These are phyloP conservation scores for Coniochaeta sp. DNA, from an alignment of 2,329 filamentous ascomycete species.

Conservation along the genomic window DNA sequence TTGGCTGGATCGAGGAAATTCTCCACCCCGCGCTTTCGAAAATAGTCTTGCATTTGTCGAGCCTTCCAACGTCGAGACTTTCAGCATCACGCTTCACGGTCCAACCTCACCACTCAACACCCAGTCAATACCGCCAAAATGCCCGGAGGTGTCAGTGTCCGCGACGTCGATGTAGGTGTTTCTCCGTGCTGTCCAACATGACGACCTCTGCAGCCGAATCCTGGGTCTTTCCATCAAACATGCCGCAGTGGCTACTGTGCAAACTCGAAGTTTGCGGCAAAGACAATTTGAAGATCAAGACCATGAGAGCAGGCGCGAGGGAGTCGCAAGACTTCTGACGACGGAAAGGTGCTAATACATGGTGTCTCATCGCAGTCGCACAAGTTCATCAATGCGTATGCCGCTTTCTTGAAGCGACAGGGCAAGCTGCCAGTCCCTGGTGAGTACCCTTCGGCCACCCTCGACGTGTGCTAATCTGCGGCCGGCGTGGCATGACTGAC, in stretches of 20 bases:
- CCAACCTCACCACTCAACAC: slow-evolving; percentile 8
- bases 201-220: slow-evolving; percentile 10
- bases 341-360: slow-evolving; percentile 66
- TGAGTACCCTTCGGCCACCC: slow-evolving; percentile 38
- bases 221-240: not conserved
- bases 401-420: slow-evolving; percentile 88
- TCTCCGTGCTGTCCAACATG: slow-evolving; percentile 19
- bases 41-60: not conserved
- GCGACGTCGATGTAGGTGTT: slow-evolving; percentile 74
- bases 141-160: slow-evolving; percentile 72
- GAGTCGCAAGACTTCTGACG: slow-evolving; percentile 66
- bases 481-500: not conserved
- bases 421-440: slow-evolving; percentile 87
- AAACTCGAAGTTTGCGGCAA: slow-evolving; percentile 6
- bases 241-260: slow-evolving; percentile 3
- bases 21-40: not conserved
- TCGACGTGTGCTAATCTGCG: slow-evolving; percentile 6
- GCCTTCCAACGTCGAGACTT: not conserved
- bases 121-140: slow-evolving; percentile 47
- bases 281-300: slow-evolving; percentile 20
- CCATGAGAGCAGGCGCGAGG: slow-evolving; percentile 60
- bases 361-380: slow-evolving; percentile 56
- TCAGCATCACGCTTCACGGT: slow-evolving; percentile 9
- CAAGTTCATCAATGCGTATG: slow-evolving; percentile 83
- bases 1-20: not conserved